These are phyloP conservation scores for Eucalyptus grandis DNA, from an alignment of 345 rosid species.

Conservation along the genomic window DNA sequence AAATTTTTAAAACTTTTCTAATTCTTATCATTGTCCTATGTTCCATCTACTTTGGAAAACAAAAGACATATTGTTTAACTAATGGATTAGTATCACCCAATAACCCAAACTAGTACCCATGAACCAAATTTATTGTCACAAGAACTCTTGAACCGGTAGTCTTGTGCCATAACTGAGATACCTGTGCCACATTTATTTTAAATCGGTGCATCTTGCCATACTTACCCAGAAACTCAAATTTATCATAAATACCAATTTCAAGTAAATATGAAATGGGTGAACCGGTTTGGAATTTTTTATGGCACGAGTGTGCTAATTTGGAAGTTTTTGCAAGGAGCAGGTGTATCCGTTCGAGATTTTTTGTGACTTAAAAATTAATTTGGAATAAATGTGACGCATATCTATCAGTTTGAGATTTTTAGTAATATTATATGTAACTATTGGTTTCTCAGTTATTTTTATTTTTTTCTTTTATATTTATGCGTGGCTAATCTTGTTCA, in stretches of 20 bases:
- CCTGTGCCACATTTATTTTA: too few relatives aligned
- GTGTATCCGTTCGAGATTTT: too few relatives aligned
- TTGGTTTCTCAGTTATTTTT: too few relatives aligned
- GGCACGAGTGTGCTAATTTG: too few relatives aligned
- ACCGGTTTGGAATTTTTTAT: too few relatives aligned
- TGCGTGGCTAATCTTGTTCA: background rate
- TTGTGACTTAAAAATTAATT: too few relatives aligned
- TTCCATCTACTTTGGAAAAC: background rate
- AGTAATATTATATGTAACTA: too few relatives aligned
- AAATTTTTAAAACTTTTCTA: background rate
- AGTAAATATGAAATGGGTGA: too few relatives aligned
- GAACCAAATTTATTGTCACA: background rate
- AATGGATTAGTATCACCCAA: background rate
- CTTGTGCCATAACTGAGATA: background rate
- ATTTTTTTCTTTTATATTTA: too few relatives aligned
- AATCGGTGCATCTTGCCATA: too few relatives aligned
- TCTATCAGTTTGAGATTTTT: background rate
- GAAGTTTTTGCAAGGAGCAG: fast-evolving
- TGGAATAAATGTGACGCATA: fast-evolving
- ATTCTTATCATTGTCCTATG: background rate
- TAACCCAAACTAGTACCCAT: too few relatives aligned
- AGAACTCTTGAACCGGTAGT: too few relatives aligned
- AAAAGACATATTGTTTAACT: background rate
- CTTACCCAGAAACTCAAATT: background rate
- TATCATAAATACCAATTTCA: fast-evolving